phyloP scores from a whole-genome alignment of 2,329 filamentous ascomycete genomes.

The Diaporthe citrichinensis region DNA sequence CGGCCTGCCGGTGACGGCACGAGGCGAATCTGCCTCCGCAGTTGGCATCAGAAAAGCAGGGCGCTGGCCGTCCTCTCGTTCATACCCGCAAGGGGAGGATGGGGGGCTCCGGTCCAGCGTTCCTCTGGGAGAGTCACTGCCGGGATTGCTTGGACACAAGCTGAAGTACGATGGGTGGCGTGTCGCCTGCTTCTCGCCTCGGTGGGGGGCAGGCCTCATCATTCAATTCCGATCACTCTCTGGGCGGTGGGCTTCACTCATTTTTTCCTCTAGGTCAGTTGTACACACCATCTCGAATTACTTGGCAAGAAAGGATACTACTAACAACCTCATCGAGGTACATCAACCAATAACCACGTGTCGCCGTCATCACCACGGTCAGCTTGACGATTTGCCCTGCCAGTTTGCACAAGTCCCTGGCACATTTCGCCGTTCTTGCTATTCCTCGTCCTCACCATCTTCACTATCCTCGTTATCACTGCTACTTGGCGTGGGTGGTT shows the following conservation, averaged over 20 bases:
- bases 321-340: conserved; percentile 44
- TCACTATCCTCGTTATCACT: not conserved
- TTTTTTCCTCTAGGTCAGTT: conserved; percentile 47
- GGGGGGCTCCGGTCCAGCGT: conserved; percentile 43
- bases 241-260: conserved; percentile 50
- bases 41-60: conserved; percentile 54
- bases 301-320: conserved; percentile 46
- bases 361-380: not conserved
- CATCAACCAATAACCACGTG: not conserved
- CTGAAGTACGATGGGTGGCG: conserved; percentile 53
- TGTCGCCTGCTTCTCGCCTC: conserved; percentile 43
- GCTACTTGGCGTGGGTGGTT: not conserved
- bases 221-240: conserved; percentile 53
- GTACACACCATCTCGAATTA: conserved; percentile 6
- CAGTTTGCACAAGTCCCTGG: not conserved
- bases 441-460: not conserved
- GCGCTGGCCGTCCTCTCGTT: conserved; percentile 43
- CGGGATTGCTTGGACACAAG: conserved; percentile 51
- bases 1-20: conserved; percentile 51
- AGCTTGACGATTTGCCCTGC: not conserved
- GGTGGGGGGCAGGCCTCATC: conserved; percentile 43
- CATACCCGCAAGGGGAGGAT: conserved; percentile 34
- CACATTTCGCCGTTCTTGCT: not conserved
- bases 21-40: conserved; percentile 48
- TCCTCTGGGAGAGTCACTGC: conserved; percentile 47